Evolutionary conservation across 2,329 filamentous ascomycete species (phyloP).

Genomic region (Diatrype stigma): DNA sequence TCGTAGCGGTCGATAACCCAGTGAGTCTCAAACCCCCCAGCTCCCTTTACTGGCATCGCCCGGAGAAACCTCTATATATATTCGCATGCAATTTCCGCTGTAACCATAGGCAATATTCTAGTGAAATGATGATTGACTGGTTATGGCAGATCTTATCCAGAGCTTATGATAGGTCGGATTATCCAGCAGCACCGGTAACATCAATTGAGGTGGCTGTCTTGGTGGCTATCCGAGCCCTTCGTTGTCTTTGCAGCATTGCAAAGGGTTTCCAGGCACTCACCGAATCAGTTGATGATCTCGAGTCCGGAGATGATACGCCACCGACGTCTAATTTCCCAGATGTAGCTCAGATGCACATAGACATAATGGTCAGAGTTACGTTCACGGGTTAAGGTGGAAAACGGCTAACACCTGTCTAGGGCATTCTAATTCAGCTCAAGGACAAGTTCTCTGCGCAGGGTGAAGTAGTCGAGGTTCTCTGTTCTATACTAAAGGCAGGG

Average conservation of each 20-base stretch:
- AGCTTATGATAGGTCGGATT: slow-evolving; percentile 24
- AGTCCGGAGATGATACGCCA: slow-evolving; percentile 37
- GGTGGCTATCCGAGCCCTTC: slow-evolving; percentile 52
- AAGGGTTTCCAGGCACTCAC: slow-evolving; percentile 66
- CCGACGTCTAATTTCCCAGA: slow-evolving; percentile 6
- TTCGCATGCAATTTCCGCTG: neutral
- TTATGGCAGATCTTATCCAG: slow-evolving; percentile 19
- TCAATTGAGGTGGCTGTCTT: slow-evolving; percentile 43
- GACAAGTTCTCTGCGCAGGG: slow-evolving; percentile 52
- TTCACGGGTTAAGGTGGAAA: slow-evolving; percentile 46
- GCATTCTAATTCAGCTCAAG: slow-evolving; percentile 35
- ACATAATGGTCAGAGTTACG: slow-evolving; percentile 42
- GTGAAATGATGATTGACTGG: slow-evolving; percentile 19
- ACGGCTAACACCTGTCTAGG: slow-evolving; percentile 25
- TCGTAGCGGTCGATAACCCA: slow-evolving; percentile 20
- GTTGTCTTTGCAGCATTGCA: slow-evolving; percentile 66
- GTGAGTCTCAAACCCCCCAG: slow-evolving; percentile 15
- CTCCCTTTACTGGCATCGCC: neutral
- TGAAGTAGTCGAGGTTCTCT: slow-evolving; percentile 69
- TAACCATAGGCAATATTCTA: slow-evolving; percentile 2
- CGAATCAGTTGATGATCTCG: slow-evolving; percentile 65
- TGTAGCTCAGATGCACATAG: slow-evolving; percentile 39
- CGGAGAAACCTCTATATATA: neutral
- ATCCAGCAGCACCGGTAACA: slow-evolving; percentile 16
- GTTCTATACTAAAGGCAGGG: slow-evolving; percentile 66